Conservation (phyloP, 257 asterid species). For the Perilla frutescens region DNA sequence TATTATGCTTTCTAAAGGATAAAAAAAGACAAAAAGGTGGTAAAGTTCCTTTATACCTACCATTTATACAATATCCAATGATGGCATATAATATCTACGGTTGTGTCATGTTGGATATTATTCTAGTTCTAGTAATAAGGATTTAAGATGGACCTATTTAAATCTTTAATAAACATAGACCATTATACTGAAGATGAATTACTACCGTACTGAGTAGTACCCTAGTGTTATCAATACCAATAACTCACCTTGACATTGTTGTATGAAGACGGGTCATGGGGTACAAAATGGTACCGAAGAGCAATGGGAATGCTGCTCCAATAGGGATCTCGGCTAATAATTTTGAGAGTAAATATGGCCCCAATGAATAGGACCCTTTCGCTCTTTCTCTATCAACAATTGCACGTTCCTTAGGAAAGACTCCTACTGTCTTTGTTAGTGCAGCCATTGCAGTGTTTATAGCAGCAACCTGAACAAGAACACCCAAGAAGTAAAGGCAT, state of each 20-base stretch:
- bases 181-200: constrained; percentile 7
- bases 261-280: constrained; percentile 98
- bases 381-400: constrained; percentile 95
- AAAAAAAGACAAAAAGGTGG: neutral
- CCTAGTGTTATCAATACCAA: constrained; percentile 24
- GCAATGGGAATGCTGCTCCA: constrained; percentile 96
- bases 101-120: neutral
- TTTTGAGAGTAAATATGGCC: constrained; percentile 93
- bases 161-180: neutral
- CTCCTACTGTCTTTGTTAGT: constrained; percentile 95
- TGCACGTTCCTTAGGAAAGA: constrained; percentile 97
- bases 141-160: neutral
- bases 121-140: constrained; percentile 20
- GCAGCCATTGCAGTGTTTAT: constrained; percentile 99
- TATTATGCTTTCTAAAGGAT: neutral
- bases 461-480: constrained; percentile 80
- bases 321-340: constrained; percentile 92
- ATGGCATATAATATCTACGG: neutral
- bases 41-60: neutral
- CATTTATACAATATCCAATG: constrained; percentile 6
- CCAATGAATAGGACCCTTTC: constrained; percentile 83
- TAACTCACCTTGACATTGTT: constrained; percentile 72
- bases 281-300: constrained; percentile 86
- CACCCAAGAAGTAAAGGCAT: constrained; percentile 19
- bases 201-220: constrained; percentile 15